Base-by-base conservation (phyloP, 345 rosid genomes). In the Syzygium jambos region DNA sequence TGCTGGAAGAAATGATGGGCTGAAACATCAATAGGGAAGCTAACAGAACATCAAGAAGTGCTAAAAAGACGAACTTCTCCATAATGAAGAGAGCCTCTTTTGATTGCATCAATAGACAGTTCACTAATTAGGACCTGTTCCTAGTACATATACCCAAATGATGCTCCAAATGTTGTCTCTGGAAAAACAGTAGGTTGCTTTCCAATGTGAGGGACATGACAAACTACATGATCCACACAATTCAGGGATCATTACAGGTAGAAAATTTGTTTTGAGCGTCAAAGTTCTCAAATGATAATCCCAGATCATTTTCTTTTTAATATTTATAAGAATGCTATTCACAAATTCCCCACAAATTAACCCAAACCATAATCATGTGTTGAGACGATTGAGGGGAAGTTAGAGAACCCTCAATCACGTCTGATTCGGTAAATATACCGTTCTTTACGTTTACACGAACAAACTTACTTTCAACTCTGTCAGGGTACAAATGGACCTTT, bases 71-170 rank as follows among this genome's bases (percentile, higher is more conserved):
- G 38, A 63, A 29, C 77, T 63, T 63, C 38, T 63, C 2, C 77
- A 63, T 63, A 63, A 63, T 63, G 77, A 63, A n/a, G 0, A 12
- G 0, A 25, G 16, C 13, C 29, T 12, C 68, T 59, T 59, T 59
- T 5, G 34, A 59, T 59, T 27, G 68, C 68, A 59, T 59, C 9
- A 27, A 27, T 27, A 27, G 9, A 27, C 0, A 0, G 30, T 59
- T 59, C 0, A 0, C 9, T 27, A 12, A 27, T 59, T 0, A 57
- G 29, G 29, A 25, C 3, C 1, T 11, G 2, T 57, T 57, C 65
- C 23, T 57, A 57, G 65, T 25, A 23, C 23, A 43, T 5, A 43
- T 43, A 43, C 46, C 46, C 22, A 53, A 53, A 16, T 53, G 2
- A 63, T 63, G 21, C 10, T 19, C 38, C 38, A 63, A 4, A 0